Conservation (phyloP, 2,329 filamentous ascomycete species). For the Nigrograna mackinnonii region DNA sequence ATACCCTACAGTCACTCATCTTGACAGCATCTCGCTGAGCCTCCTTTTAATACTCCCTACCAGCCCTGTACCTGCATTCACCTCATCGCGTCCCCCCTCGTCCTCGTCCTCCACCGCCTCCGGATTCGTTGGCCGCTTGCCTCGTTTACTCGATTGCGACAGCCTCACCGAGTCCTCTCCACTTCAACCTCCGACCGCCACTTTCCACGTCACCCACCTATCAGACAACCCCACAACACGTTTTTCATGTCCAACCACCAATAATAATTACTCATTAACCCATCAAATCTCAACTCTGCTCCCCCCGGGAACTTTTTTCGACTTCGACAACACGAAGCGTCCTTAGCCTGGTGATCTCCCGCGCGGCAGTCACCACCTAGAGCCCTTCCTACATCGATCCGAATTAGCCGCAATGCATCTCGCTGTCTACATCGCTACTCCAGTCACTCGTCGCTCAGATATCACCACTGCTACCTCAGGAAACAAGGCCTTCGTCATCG, state of each 20-base stretch:
- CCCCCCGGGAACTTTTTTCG: constrained; percentile 14
- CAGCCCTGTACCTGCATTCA: constrained; percentile 21
- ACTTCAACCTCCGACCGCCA: constrained; percentile 17
- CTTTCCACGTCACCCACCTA: constrained; percentile 12
- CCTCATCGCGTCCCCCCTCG: constrained; percentile 7
- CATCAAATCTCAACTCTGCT: constrained; percentile 12
- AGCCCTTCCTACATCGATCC: constrained; percentile 28
- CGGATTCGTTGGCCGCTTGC: constrained; percentile 20
- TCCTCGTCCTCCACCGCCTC: constrained; percentile 12
- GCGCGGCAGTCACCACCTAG: constrained; percentile 27
- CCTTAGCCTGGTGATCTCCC: constrained; percentile 26
- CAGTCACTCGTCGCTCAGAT: constrained; percentile 49
- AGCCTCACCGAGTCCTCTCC: constrained; percentile 21
- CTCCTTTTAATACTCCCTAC: constrained; percentile 14
- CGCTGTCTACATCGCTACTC: constrained; percentile 35
- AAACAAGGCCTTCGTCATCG: constrained; percentile 44
- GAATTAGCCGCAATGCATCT: constrained; percentile 39
- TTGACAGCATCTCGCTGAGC: constrained; percentile 1
- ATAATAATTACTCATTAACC: constrained; percentile 30
- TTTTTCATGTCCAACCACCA: constrained; percentile 15
- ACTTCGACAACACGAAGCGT: constrained; percentile 6
- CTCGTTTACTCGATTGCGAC: constrained; percentile 34
- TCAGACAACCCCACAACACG: constrained; percentile 1
- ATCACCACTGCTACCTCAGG: constrained; percentile 33
- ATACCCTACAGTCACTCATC: constrained; percentile 15